phyloP scores from a whole-genome alignment of 192 early-diverging fungal genomes.

The Coemansia pectinata region DNA sequence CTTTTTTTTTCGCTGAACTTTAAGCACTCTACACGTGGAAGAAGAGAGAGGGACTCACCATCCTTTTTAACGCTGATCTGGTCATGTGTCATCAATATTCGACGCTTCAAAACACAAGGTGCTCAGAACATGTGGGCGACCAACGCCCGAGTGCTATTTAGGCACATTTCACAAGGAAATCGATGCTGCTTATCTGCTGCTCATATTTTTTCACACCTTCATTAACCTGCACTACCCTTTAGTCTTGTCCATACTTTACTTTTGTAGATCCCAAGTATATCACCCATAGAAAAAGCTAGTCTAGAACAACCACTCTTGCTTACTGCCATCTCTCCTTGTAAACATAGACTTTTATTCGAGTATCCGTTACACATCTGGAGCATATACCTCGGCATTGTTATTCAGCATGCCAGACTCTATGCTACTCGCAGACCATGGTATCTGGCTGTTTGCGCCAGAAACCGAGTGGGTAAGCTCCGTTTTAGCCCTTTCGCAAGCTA shows the following conservation, averaged over 20 bases:
- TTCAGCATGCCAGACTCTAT: not conserved
- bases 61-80: not conserved
- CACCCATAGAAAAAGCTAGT: not conserved
- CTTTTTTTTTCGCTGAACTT: not conserved
- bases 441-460: not conserved
- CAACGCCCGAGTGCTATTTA: not conserved
- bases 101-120: not conserved
- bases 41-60: not conserved
- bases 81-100: not conserved
- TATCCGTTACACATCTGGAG: not conserved
- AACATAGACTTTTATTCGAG: not conserved
- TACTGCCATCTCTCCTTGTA: not conserved
- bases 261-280: not conserved
- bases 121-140: not conserved
- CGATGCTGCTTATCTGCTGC: not conserved
- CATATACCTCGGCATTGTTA: not conserved
- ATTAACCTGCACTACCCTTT: not conserved
- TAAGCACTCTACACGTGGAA: not conserved
- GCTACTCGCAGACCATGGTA: not conserved
- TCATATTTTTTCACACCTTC: not conserved
- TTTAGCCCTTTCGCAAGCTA: not conserved
- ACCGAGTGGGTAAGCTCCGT: not conserved
- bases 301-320: not conserved
- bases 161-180: not conserved
- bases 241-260: not conserved